Conservation (phyloP, 73 alveolate genomes). For the Paramecium tetraurelia region DNA sequence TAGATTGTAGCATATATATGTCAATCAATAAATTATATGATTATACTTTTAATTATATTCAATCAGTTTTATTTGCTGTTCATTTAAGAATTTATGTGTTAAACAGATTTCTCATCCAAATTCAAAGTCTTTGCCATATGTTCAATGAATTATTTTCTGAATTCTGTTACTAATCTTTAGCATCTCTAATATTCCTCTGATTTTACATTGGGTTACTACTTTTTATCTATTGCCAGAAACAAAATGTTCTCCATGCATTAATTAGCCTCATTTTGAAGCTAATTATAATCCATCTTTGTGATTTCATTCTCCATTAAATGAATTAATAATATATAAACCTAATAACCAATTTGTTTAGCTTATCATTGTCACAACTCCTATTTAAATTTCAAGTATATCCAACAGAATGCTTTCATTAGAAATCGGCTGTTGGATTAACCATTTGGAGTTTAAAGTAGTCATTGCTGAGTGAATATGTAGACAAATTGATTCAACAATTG, state of each 20-base stretch:
- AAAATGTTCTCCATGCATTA: background rate
- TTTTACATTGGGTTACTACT: background rate
- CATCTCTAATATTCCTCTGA: background rate
- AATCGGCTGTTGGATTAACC: slow-evolving; percentile 16
- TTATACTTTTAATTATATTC: background rate
- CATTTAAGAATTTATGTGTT: background rate
- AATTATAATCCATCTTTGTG: background rate
- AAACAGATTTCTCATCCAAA: background rate
- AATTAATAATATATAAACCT: background rate
- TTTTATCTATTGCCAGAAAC: background rate
- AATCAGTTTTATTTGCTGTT: background rate
- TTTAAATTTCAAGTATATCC: background rate
- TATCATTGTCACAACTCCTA: background rate
- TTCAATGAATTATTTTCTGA: background rate
- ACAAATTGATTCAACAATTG: background rate
- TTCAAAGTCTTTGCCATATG: slow-evolving; percentile 4
- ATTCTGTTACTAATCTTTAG: background rate
- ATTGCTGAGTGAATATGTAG: background rate
- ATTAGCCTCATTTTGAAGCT: background rate
- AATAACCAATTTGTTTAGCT: background rate
- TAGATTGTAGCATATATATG: background rate
- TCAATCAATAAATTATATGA: background rate
- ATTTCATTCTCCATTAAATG: slow-evolving; percentile 23
- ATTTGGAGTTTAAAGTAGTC: background rate
- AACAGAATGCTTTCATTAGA: background rate